Percentiles rank a stretch among this genome's conserved stretches.
Conservation (phyloP, 805 yeast genomes). For the Kazachstania bromeliacearum region DNA sequence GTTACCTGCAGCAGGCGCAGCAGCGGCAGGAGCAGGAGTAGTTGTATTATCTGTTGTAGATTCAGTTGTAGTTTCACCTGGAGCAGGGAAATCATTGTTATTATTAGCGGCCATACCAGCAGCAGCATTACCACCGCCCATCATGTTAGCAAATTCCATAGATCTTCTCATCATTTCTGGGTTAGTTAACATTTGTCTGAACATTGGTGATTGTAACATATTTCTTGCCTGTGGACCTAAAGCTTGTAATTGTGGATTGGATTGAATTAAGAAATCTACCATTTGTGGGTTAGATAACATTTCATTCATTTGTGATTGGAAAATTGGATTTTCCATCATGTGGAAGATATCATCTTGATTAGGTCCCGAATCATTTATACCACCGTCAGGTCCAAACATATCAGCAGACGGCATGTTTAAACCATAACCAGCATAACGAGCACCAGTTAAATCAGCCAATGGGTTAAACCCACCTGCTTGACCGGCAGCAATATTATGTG, state of each 20-base stretch:
- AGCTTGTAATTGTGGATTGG: constrained; percentile 72
- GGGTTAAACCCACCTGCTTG: constrained; percentile 76
- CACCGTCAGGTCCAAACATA: constrained; percentile 93
- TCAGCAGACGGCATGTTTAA: constrained; percentile 72
- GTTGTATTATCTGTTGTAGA: constrained; percentile 13
- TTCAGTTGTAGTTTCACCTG: constrained; percentile 33
- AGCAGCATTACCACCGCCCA: constrained; percentile 28
- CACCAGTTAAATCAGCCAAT: constrained; percentile 85
- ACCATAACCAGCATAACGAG: constrained; percentile 84
- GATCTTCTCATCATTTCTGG: constrained; percentile 79
- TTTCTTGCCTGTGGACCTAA: constrained; percentile 88
- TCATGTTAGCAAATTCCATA: constrained; percentile 60
- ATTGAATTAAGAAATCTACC: constrained; percentile 71
- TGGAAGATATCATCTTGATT: constrained; percentile 63
- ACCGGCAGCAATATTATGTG: constrained; percentile 80
- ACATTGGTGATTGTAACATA: constrained; percentile 73
- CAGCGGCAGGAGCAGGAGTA: constrained; percentile 13
- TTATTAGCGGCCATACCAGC: constrained; percentile 7
- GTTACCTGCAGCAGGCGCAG: constrained; percentile 31
- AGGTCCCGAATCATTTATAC: constrained; percentile 44
- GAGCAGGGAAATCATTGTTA: constrained; percentile 38
- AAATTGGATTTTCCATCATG: constrained; percentile 73
- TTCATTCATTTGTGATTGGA: constrained; percentile 73
- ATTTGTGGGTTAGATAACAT: constrained; percentile 82
- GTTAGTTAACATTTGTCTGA: constrained; percentile 70